These are phyloP conservation scores for Leucocoprinus sp. DNA, from an alignment of 768 basidiomycete genomes.

Conservation along the genomic window DNA sequence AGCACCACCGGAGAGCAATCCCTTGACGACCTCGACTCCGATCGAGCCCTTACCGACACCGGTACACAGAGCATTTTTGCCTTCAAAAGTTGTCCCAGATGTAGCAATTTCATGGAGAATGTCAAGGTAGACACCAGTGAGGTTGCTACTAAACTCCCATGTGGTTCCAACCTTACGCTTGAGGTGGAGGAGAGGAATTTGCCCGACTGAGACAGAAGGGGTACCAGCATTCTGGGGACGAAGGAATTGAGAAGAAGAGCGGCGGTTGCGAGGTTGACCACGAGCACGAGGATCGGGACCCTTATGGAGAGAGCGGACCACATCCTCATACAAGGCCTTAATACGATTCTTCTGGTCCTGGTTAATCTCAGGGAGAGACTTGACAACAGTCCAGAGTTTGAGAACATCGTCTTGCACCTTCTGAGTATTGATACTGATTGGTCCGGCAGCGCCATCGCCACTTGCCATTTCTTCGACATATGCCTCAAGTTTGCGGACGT, in stretches of 20 bases:
- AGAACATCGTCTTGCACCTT: constrained; percentile 97
- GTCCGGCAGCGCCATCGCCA: constrained; percentile 74
- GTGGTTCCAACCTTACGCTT: constrained; percentile 92
- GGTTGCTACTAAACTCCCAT: constrained; percentile 97
- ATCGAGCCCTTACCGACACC: constrained; percentile 98
- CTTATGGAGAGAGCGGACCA: constrained; percentile 87
- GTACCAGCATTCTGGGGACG: constrained; percentile 79
- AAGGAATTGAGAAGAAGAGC: constrained; percentile 95
- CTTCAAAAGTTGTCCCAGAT: constrained; percentile 96
- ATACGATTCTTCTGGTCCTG: constrained; percentile 95
- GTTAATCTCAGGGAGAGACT: constrained; percentile 94
- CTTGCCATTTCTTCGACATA: constrained; percentile 99
- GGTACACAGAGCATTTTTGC: constrained; percentile 96
- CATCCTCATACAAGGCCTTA: constrained; percentile 92
- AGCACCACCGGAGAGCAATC: constrained; percentile 91
- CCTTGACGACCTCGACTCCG: constrained; percentile 95
- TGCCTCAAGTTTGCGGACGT: constrained; percentile 94
- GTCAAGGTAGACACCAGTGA: constrained; percentile 93
- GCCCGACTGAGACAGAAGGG: constrained; percentile 71
- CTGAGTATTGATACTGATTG: constrained; percentile 90
- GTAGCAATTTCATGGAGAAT: constrained; percentile 98
- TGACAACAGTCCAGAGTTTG: constrained; percentile 96
- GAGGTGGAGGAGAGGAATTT: constrained; percentile 88
- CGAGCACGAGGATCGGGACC: constrained; percentile 50
- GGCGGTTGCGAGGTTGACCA: constrained; percentile 51